Base-by-base conservation (phyloP, 768 basidiomycete species). In the Xerocomus brunneocitrinus region DNA sequence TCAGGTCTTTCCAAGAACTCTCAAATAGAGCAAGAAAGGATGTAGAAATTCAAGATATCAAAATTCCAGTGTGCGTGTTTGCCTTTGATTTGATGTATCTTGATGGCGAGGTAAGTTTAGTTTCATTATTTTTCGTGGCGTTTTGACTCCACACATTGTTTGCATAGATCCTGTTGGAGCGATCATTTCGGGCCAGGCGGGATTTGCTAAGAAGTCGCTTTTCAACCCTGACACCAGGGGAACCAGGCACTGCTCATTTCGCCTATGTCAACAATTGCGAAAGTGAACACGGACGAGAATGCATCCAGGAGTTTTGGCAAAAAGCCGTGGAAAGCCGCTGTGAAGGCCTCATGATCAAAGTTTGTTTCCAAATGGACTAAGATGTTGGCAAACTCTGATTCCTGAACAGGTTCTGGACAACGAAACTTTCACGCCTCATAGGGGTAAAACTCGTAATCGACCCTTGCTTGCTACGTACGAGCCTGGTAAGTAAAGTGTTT, bases 301-400 rank as follows among this genome's bases (percentile, higher is more conserved):
- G 68, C 12, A 76, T 95, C 7, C 79, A 88, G 66, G 77, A 73
- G 5, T 95, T 95, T 68, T 91, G 91, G 81, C 71, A 81, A 62
- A 76, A 76, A 53, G 85, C 89, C 3, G 77, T 92, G 24, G 81
- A 83, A 63, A 84, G 84, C 64, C 83, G 83, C 50, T 89, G 87
- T 52, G 94, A 97, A 69, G 94, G 94, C n/a, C 73, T 95, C 57
- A 95, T 97, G 93, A 79, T 95, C 63, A 97, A 97, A 71, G 87
- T 85, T 40, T 27, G 74, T 43, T 39, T 39, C 54, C 39, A 24
- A 36, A 35, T 8, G 4, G n/a, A 14, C 8, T 22, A 28, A 30
- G n/a, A 12, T 38, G 12, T 46, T 6, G 34, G 41, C 53, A 4
- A 6, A 16, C 19, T 52, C 24, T 52, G 40, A 57, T 50, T 52